Evolutionary conservation across 2,329 filamentous ascomycete species (phyloP).

Genomic region (Trichoderma gracile): DNA sequence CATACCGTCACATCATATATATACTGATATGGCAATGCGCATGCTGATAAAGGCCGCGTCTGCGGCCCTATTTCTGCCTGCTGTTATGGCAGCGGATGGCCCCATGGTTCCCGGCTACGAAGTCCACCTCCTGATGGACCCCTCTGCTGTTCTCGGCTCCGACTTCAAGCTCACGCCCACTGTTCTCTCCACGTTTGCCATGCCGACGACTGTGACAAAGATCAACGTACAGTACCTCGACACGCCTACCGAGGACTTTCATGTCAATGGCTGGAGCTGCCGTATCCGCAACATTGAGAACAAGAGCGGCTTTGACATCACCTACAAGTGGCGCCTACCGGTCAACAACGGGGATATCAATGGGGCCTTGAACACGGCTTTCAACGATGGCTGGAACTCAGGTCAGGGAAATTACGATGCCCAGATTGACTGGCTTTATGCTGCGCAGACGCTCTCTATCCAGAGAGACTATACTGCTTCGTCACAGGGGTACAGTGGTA

Average conservation of each 20-base stretch:
- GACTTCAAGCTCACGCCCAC: slow-evolving; percentile 18
- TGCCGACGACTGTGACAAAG: slow-evolving; percentile 20
- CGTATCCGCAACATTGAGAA: slow-evolving; percentile 18
- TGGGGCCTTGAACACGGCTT: slow-evolving; percentile 10
- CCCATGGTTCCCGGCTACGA: slow-evolving; percentile 17
- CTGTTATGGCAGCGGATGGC: not conserved
- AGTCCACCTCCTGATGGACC: slow-evolving; percentile 13
- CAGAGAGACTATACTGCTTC: slow-evolving; percentile 11
- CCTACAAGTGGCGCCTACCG: slow-evolving; percentile 15
- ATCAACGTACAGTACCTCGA: slow-evolving; percentile 20
- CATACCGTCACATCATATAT: not conserved
- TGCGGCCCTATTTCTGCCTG: not conserved
- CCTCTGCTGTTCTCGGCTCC: slow-evolving; percentile 12
- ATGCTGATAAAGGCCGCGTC: not conserved
- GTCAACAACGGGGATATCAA: slow-evolving; percentile 6
- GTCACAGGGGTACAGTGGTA: slow-evolving; percentile 15
- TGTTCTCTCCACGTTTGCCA: slow-evolving; percentile 12
- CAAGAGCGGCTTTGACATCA: slow-evolving; percentile 13
- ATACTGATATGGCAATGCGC: not conserved
- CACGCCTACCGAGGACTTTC: slow-evolving; percentile 1
- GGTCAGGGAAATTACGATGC: slow-evolving; percentile 15
- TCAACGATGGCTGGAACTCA: slow-evolving; percentile 7
- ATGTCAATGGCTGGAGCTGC: slow-evolving; percentile 18
- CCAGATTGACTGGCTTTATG: slow-evolving; percentile 19
- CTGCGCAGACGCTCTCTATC: slow-evolving; percentile 12